These are phyloP conservation scores for Lantana camara DNA, from an alignment of 257 asterid species.

Conservation along the genomic window DNA sequence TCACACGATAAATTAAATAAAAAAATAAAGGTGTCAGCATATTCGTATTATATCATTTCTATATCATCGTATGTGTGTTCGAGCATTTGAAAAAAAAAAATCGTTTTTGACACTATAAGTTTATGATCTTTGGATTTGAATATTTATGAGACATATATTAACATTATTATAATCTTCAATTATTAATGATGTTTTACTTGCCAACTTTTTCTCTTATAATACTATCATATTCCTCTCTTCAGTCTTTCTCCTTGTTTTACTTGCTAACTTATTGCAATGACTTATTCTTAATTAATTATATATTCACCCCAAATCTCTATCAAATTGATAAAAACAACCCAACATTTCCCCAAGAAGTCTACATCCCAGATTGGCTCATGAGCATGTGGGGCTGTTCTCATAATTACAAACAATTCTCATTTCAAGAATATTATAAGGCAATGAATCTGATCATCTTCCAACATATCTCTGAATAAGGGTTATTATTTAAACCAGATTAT, in stretches of 20 bases:
- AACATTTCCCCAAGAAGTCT: slow-evolving; percentile 6
- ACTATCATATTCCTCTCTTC: background rate
- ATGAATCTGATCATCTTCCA: slow-evolving; percentile 32
- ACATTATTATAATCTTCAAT: too few species aligned
- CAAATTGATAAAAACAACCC: slow-evolving; percentile 1
- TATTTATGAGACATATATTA: too few species aligned
- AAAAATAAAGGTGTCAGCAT: too few species aligned
- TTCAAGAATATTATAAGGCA: background rate
- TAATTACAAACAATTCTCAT: slow-evolving; percentile 20
- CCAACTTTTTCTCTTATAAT: slow-evolving; percentile 21
- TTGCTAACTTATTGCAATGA: slow-evolving; percentile 25
- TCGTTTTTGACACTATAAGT: too few species aligned
- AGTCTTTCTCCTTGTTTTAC: slow-evolving; percentile 16
- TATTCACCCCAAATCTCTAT: slow-evolving; percentile 16
- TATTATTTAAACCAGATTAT: slow-evolving; percentile 22
- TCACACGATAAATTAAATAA: too few species aligned
- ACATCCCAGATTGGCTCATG: slow-evolving; percentile 22
- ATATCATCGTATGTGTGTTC: too few species aligned
- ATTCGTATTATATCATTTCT: too few species aligned
- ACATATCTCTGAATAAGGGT: slow-evolving; percentile 40
- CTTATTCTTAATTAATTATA: background rate
- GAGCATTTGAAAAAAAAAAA: too few species aligned
- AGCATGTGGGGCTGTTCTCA: slow-evolving; percentile 29
- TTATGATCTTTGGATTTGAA: background rate
- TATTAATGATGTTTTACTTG: slow-evolving; percentile 23